Base-by-base conservation (phyloP, 768 basidiomycete genomes). In the Tubosaeta sp. region DNA sequence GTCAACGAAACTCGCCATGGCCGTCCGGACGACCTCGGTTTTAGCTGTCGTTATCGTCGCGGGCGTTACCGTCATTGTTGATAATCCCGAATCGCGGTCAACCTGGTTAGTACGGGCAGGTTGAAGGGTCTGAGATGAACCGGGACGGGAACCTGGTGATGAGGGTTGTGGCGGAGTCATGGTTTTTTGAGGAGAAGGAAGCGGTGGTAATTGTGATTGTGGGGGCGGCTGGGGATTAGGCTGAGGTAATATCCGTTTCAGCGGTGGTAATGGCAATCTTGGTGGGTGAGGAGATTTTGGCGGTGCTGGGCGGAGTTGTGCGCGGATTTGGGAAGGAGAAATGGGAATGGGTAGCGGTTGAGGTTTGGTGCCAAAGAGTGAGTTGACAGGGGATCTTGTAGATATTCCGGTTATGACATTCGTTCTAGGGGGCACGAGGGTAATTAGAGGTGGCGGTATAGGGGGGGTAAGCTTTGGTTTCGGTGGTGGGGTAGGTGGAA, bases 1-100 rank as follows among this genome's bases (percentile, higher is more conserved):
- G 40, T 73, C 70, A 34, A 82, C 63, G 16, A 82, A 72, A 39
- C 76, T 78, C n/a, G 82, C 81, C 10, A 77, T 71, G 12, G 79
- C 74, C 19, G 77, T 69, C 49, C 78, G 70, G 22, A 75, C 79
- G 11, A 83, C 66, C 19, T 73, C 77, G 46, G 70, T 71, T 44
- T 75, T 66, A 7, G 79, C 76, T 22, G 77, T 65, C 13, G 78
- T 70, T 44, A 79, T 71, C n/a, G 64, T 72, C 11, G 66, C 69
- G 5, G 66, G 48, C 4, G 69, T 72, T 8, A 82, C 74, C 3
- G 79, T 81, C 16, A 69, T 63, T 12, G 63, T 71, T 7, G 74
- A 73, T 47, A 78, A 30, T n/a, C 46, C 57, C 7, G 67, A 68
- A 47, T 69, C 64, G 13, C 67, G 67, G n/a, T 68, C 66, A 22